Evolutionary conservation across 73 alveolate species (phyloP).

Genomic region (Paramecium sexaurelia): DNA sequence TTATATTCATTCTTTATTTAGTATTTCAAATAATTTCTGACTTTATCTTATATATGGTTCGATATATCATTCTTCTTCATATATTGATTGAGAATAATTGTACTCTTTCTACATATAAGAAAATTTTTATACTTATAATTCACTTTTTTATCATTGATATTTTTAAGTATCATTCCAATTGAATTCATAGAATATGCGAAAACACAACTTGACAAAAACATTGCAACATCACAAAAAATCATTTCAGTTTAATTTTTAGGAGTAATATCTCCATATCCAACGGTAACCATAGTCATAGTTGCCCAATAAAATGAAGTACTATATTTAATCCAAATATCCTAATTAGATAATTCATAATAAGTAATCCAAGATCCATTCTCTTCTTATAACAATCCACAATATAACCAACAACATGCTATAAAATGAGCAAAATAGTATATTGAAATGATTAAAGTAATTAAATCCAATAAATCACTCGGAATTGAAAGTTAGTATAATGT

Average conservation of each 20-base stretch:
- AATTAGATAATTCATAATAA: neutral
- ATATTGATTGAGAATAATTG: neutral
- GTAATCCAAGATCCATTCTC: neutral
- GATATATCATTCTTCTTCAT: too few relatives aligned
- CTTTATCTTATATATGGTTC: too few relatives aligned
- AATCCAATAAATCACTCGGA: neutral
- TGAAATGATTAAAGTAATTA: neutral
- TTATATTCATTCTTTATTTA: neutral
- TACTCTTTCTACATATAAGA: neutral
- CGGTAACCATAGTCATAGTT: constrained; percentile 65
- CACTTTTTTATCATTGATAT: neutral
- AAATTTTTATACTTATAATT: neutral
- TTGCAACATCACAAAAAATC: neutral
- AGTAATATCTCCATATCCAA: constrained; percentile 67
- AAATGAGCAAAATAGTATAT: neutral
- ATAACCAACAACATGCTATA: neutral
- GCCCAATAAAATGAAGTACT: constrained; percentile 62
- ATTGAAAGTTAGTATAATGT: neutral
- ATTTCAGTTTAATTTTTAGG: constrained; percentile 44
- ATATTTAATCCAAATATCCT: neutral
- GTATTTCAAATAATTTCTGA: neutral
- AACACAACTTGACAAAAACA: constrained; percentile 38
- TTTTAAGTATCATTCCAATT: constrained; percentile 53
- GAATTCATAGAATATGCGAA: constrained; percentile 61
- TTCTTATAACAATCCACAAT: neutral